Conservation (phyloP, 176 grass and related monocot genomes). For the Echinochloa phyllopogon region DNA sequence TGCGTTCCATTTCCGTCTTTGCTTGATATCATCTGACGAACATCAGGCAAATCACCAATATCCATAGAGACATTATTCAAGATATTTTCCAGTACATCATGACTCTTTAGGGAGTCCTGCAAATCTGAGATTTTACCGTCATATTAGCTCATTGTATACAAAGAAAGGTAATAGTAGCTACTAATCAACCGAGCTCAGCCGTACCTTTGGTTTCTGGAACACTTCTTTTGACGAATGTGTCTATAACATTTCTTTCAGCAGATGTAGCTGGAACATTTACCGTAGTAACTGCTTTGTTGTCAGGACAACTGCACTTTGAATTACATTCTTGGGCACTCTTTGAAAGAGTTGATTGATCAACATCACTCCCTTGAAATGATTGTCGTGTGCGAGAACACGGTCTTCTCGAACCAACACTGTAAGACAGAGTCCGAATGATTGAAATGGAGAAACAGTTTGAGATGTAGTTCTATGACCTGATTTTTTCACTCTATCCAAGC, state of each 20-base stretch:
- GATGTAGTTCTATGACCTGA: conserved; percentile 27
- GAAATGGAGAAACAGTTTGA: conserved; percentile 50
- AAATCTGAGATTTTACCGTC: conserved; percentile 41
- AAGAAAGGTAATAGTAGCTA: not conserved
- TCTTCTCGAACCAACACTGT: conserved; percentile 38
- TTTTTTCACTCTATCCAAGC: conserved; percentile 47
- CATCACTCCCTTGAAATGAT: conserved; percentile 42
- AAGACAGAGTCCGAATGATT: conserved; percentile 52
- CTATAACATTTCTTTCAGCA: not conserved
- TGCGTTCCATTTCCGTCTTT: conserved; percentile 26
- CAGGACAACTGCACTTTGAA: conserved; percentile 41
- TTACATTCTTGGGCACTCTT: conserved; percentile 47
- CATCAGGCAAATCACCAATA: conserved; percentile 24
- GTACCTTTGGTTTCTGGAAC: conserved; percentile 48
- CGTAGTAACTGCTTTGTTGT: conserved; percentile 16
- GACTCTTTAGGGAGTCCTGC: not conserved
- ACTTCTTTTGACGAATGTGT: not conserved
- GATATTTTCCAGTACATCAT: conserved; percentile 19
- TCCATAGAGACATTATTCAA: conserved; percentile 23
- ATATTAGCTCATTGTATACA: conserved; percentile 15
- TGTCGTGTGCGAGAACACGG: conserved; percentile 44
- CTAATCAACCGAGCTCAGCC: conserved; percentile 9
- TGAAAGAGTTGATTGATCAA: conserved; percentile 17
- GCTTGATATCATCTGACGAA: conserved; percentile 25
- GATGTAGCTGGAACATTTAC: conserved; percentile 9